Evolutionary conservation across 495 filamentous ascomycete species (phyloP), one percentile per base, ranked within the genome.

Genomic region (Penicillium canariense): DNA sequence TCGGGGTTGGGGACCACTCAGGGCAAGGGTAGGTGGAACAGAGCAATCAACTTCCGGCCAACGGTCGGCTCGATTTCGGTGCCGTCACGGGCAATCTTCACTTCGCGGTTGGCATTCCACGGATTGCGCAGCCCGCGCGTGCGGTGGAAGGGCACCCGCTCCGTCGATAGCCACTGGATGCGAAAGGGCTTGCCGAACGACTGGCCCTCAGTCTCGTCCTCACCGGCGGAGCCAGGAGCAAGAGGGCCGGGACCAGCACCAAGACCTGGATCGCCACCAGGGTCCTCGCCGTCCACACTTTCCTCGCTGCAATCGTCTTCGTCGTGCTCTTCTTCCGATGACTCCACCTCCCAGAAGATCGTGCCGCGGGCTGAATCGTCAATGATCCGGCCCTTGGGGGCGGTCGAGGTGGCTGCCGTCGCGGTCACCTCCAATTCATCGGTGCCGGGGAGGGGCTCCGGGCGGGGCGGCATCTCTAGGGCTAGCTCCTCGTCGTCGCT

Each of bases 21-120:
- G 28, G 25, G 20, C 30, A 50, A 53, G 28, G 25, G 20, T 26
- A 50, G 23, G 39, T 93, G 84, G 65, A 97, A 97, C 60, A 96
- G 79, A 46, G 87, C 81, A 36, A 94, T 73, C 28, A 97, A 72
- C 61, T 83, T 83, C 58, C 83, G 84, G 11, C 93, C 94, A 22
- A 96, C 83, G 39, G 70, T 81, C 40, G 92, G 88, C 68, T 97
- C 93, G 17, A 98, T 76, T 71, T 97, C 94, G 0, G 94, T 98
- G 5, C 91, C 94, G 68, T 98, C 94, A 60, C 94, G 80, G 8
- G 94, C 94, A 60, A 98, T 96, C 67, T 98, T 98, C 42, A 98
- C 90, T 62, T 97, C 94, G 40, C 94, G 77, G 64, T 96, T 96
- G 1, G 90, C 86, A 68, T 98, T 97, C 94, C 92, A 97, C 2